phyloP scores from a whole-genome alignment of 2,329 filamentous ascomycete genomes.

The Calonectria pseudoturangicola region DNA sequence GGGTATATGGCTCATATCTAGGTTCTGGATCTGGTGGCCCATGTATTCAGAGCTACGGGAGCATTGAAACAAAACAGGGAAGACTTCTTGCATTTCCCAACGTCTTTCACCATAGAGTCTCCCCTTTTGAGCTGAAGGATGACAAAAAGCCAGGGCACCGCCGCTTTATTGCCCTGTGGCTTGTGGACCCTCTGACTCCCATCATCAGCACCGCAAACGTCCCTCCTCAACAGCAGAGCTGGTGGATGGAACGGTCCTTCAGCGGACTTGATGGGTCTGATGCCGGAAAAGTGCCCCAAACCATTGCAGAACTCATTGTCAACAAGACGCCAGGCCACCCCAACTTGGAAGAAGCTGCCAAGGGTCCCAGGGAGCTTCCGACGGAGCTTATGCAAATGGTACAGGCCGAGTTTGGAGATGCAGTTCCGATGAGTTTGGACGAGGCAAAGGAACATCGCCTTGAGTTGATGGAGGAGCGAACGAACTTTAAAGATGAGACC shows the following conservation, averaged over 20 bases:
- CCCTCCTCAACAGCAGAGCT: conserved; percentile 57
- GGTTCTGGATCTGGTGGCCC: conserved; percentile 51
- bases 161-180: conserved; percentile 71
- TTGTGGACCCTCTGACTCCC: conserved; percentile 69
- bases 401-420: not conserved
- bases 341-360: conserved; percentile 19
- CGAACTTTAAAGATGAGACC: not conserved
- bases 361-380: conserved; percentile 16
- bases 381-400: conserved; percentile 44
- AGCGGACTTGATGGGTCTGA: not conserved
- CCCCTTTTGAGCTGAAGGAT: conserved; percentile 68
- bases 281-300: not conserved
- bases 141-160: conserved; percentile 68
- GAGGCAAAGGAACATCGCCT: conserved; percentile 46
- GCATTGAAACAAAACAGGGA: conserved; percentile 45
- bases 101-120: conserved; percentile 48
- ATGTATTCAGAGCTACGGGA: conserved; percentile 45
- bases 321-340: not conserved
- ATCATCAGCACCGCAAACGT: conserved; percentile 60
- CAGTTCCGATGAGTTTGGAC: conserved; percentile 39
- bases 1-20: conserved; percentile 61
- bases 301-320: conserved; percentile 26
- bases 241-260: conserved; percentile 53
- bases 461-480: conserved; percentile 43
- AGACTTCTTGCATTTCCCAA: conserved; percentile 47